Base-by-base conservation (phyloP, 2,329 filamentous ascomycete genomes). In the Aureobasidium sp. region DNA sequence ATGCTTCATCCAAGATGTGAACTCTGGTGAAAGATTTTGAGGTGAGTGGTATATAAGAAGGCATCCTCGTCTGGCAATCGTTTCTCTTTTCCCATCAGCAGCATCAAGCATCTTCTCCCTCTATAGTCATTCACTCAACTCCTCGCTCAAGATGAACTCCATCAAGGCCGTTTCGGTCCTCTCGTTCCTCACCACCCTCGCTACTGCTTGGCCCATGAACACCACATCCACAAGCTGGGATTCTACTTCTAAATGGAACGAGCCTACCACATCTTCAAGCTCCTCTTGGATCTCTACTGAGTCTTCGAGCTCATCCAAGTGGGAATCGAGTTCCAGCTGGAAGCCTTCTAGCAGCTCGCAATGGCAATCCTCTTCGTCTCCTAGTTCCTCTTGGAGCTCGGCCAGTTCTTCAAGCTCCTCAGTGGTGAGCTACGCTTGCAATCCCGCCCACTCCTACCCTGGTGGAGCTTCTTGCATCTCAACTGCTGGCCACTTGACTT, bases 251-350 rank as follows among this genome's bases (percentile, higher is more conserved):
- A 37, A 37, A 5, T 44, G 41, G 59, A 21, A 21, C 21, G 59
- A n/a, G 49, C 6, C 5, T 30, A 30, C 21, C 68, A 67, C 34
- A 36, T 50, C 32, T 48, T 32, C 54, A 58, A 59, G 25, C 64
- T 62, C 63, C 62, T 64, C 62, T 63, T 66, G 36, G 67, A 61
- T 66, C 49, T 29, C 44, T n/a, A 67, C 65, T 61, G 25, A 10
- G 5, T 41, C 37, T n/a, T n/a, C 37, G 6, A 42, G 39, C 10
- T 44, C 21, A 21, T 21, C 41, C 4, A 44, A n/a, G 7, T 41
- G 39, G 39, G 16, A 41, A 16, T 21, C 37, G 2, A 39, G 15
- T 15, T 37, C 32, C 13, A 37, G 4, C 13, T 37, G 32, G 32
- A 11, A 36, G 32, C 32, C 32, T 11, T 39, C 39, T 21, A 41